phyloP scores from a whole-genome alignment of 2,329 filamentous ascomycete genomes.

The Cordyceps pruinosa region DNA sequence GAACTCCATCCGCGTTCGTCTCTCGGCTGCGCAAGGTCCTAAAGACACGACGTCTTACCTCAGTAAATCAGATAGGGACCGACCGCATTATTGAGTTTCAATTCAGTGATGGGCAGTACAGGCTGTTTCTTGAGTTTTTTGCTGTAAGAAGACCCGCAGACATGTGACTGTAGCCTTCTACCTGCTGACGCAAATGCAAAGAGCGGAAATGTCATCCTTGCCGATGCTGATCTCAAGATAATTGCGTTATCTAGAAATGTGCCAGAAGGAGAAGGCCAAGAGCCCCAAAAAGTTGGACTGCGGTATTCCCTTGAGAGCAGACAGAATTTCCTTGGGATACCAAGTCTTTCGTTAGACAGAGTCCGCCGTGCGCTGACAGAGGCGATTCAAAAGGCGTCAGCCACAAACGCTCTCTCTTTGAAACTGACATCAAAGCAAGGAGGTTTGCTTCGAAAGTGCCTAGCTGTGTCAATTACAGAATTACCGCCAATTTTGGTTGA shows the following conservation, averaged over 20 bases:
- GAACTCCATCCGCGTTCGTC: slow-evolving; percentile 79
- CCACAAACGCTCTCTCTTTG: slow-evolving; percentile 41
- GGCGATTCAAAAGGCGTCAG: slow-evolving; percentile 52
- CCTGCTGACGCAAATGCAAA: slow-evolving; percentile 16
- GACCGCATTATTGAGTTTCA: slow-evolving; percentile 88
- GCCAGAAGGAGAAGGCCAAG: slow-evolving; percentile 72
- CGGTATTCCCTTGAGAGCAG: slow-evolving; percentile 74
- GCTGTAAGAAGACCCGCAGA: slow-evolving; percentile 38
- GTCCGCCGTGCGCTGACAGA: slow-evolving; percentile 62
- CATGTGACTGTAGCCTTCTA: slow-evolving; percentile 9
- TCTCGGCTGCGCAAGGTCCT: slow-evolving; percentile 78
- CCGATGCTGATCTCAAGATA: slow-evolving; percentile 77
- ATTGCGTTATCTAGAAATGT: slow-evolving; percentile 75
- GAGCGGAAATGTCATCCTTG: slow-evolving; percentile 89
- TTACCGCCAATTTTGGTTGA: slow-evolving; percentile 83
- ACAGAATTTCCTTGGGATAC: slow-evolving; percentile 75
- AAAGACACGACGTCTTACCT: slow-evolving; percentile 77
- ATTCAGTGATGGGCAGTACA: slow-evolving; percentile 86
- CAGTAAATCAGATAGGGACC: slow-evolving; percentile 78
- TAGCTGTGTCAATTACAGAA: slow-evolving; percentile 81
- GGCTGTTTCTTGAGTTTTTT: slow-evolving; percentile 91
- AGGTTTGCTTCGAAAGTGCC: slow-evolving; percentile 69
- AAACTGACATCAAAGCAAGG: slow-evolving; percentile 64
- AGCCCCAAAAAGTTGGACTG: slow-evolving; percentile 69
- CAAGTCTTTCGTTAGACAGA: slow-evolving; percentile 66